These are phyloP conservation scores for Apodospora peruviana DNA, from an alignment of 495 filamentous ascomycete species.

Conservation along the genomic window DNA sequence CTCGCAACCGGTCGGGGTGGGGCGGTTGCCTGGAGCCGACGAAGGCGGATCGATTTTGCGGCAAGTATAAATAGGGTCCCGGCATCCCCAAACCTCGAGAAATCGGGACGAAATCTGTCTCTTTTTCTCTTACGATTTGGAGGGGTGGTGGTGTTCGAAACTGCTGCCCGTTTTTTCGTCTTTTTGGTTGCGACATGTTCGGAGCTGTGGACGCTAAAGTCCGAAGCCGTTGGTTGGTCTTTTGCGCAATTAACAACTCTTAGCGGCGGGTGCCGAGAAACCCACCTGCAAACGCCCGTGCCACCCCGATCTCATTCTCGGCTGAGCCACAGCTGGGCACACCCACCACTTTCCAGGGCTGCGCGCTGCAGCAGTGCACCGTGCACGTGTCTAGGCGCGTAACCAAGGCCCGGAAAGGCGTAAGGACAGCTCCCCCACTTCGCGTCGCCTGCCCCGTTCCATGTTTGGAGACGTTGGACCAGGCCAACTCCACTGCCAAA, in stretches of 20 bases:
- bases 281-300: not conserved
- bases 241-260: not conserved
- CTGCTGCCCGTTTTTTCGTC: not conserved
- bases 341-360: not conserved
- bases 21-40: slow-evolving; percentile 11
- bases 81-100: slow-evolving; percentile 11
- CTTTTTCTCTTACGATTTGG: slow-evolving; percentile 8
- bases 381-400: slow-evolving; percentile 5
- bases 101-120: slow-evolving; percentile 7
- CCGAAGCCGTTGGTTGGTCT: slow-evolving; percentile 11
- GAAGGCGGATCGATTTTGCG: slow-evolving; percentile 11
- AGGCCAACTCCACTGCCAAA: not conserved
- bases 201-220: slow-evolving; percentile 18
- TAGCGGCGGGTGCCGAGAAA: not conserved
- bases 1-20: slow-evolving; percentile 2
- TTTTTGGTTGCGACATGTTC: slow-evolving; percentile 1
- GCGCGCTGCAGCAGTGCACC: not conserved
- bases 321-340: no score
- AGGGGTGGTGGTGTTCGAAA: not conserved
- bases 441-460: slow-evolving; percentile 1
- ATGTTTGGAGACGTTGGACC: not conserved
- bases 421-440: not conserved
- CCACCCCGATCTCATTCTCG: no score
- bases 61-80: slow-evolving; percentile 22
- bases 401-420: not conserved